Percentiles rank a stretch among this genome's conserved stretches.
Conservation (phyloP, 164 flowering plant genomes). For the Vitis rupestris region DNA sequence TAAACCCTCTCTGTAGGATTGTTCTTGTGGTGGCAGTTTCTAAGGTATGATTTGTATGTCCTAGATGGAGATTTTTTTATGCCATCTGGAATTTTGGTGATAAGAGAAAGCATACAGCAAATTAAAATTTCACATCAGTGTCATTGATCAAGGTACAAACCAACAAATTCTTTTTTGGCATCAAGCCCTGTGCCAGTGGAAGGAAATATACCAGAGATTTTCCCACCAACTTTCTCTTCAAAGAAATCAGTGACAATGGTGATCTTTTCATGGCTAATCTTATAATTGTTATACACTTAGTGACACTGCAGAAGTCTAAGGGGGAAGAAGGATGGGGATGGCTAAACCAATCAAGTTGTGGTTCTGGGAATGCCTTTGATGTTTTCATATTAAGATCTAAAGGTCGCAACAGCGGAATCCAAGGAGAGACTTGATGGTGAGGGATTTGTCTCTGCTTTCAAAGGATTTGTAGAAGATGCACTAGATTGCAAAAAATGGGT, state of each 20-base stretch:
- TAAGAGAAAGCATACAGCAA: neutral
- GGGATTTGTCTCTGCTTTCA: constrained; percentile 1
- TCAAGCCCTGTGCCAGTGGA: neutral
- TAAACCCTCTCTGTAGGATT: too few relatives aligned
- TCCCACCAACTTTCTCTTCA: neutral
- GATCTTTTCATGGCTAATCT: too few relatives aligned
- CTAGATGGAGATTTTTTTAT: neutral
- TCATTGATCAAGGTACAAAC: constrained; percentile 4
- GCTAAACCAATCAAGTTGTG: too few relatives aligned
- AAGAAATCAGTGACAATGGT: too few relatives aligned
- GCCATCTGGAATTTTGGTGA: neutral
- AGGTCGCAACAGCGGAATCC: neutral
- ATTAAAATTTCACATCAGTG: neutral
- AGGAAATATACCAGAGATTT: neutral
- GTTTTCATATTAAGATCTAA: constrained; percentile 2
- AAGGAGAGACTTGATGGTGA: constrained; percentile 1
- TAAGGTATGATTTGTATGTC: neutral
- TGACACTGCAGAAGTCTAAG: too few relatives aligned
- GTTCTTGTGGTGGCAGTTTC: too few relatives aligned
- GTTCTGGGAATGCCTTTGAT: neutral
- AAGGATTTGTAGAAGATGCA: neutral
- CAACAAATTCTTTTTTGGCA: neutral
- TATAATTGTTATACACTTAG: too few relatives aligned
- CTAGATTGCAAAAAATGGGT: neutral
- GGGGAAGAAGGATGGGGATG: too few relatives aligned